Evolutionary conservation across 805 yeast genomes (phyloP).

Genomic region (Myxozyma geophila): DNA sequence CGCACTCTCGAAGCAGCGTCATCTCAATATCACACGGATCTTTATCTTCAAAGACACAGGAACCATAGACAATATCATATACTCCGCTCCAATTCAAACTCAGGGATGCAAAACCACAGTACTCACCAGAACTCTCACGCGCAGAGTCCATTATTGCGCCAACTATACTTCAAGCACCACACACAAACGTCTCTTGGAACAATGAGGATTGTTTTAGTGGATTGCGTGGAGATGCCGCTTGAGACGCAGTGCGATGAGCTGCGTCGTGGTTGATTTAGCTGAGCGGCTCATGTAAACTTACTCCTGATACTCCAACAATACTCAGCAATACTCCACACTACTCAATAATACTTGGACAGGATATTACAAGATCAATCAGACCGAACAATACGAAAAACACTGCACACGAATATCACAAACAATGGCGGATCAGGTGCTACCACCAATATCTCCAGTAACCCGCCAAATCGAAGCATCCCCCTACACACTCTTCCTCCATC

Average conservation of each 20-base stretch:
- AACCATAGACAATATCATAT: too few species aligned
- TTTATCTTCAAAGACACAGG: too few species aligned
- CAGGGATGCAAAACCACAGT: background rate
- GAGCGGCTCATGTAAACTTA: background rate
- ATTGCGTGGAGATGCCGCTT: background rate
- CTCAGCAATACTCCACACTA: too few species aligned
- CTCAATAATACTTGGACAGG: too few species aligned
- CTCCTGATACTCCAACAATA: too few species aligned
- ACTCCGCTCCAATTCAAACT: too few species aligned
- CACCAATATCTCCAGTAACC: slow-evolving; percentile 11
- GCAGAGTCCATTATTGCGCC: slow-evolving; percentile 5
- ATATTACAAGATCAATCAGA: too few species aligned
- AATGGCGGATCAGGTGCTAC: background rate
- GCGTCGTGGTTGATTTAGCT: background rate
- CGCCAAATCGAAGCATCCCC: slow-evolving; percentile 14
- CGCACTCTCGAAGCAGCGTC: too few species aligned
- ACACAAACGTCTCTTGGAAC: background rate
- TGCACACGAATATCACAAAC: background rate
- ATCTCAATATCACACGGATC: too few species aligned
- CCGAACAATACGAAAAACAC: too few species aligned
- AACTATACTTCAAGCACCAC: too few species aligned
- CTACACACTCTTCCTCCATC: slow-evolving; percentile 24
- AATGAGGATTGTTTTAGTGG: background rate
- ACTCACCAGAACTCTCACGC: slow-evolving; percentile 5
- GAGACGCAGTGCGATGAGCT: background rate